Conservation (phyloP, 345 rosid genomes). For the Barbarea vulgaris region DNA sequence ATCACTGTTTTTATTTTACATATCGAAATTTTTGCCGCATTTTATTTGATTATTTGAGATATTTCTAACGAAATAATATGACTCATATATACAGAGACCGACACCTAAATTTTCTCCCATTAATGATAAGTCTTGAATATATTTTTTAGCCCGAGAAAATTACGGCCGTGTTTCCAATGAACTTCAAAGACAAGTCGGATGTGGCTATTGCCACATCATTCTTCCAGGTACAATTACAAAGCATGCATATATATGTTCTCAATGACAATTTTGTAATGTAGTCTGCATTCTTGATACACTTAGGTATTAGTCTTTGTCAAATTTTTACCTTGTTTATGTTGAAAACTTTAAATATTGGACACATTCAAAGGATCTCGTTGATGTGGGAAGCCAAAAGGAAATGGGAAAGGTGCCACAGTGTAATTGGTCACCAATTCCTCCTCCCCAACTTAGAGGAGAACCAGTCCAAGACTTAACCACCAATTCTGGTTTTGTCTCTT, state of each 20-base stretch:
- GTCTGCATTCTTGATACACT: neutral
- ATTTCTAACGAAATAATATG: neutral
- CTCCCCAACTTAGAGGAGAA: conserved; percentile 83
- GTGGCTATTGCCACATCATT: conserved; percentile 76
- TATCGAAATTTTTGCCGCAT: neutral
- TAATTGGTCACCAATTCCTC: conserved; percentile 89
- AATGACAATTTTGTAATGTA: neutral
- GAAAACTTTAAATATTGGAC: neutral
- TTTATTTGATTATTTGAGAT: neutral
- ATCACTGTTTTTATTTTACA: neutral
- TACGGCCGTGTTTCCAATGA: conserved; percentile 81
- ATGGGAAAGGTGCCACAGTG: conserved; percentile 83
- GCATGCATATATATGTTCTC: neutral
- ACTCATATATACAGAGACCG: neutral
- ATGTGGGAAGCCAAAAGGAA: conserved; percentile 64
- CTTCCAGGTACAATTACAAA: conserved; percentile 62
- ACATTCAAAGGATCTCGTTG: conserved; percentile 65
- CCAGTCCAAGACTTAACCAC: conserved; percentile 75
- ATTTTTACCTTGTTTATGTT: neutral
- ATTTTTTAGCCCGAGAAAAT: conserved; percentile 57
- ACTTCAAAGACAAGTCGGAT: conserved; percentile 78
- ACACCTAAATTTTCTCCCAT: neutral
- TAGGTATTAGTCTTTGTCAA: neutral
- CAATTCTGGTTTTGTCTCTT: conserved; percentile 81
- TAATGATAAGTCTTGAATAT: neutral